These are phyloP conservation scores for Euryodendron excelsum DNA, from an alignment of 148 eudicot species.

Conservation along the genomic window DNA sequence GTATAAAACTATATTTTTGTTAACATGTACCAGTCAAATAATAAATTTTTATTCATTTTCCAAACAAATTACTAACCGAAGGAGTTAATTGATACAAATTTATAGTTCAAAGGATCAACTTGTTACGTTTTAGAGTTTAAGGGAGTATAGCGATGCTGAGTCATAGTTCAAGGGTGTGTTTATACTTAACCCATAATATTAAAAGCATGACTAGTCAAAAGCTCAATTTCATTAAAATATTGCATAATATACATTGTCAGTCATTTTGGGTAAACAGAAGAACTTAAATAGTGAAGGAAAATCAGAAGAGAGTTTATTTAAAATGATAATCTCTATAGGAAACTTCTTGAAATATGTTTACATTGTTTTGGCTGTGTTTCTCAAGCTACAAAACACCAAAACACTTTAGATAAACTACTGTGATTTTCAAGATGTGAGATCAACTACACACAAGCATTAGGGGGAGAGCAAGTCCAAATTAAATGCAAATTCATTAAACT, in stretches of 20 bases:
- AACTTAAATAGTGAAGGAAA: background rate
- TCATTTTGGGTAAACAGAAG: background rate
- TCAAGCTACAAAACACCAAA: background rate
- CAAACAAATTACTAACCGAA: too few species aligned
- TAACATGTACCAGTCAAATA: too few species aligned
- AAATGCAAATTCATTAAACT: background rate
- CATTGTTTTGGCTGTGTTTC: background rate
- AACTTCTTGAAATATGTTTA: background rate
- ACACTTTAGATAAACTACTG: background rate
- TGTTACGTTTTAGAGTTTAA: too few species aligned
- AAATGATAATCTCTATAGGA: background rate
- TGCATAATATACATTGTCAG: background rate
- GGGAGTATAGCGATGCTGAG: too few species aligned
- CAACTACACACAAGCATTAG: background rate
- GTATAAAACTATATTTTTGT: too few species aligned
- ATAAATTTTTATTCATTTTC: too few species aligned
- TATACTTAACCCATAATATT: too few species aligned
- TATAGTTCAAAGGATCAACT: too few species aligned
- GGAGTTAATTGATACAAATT: too few species aligned
- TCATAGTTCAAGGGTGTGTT: too few species aligned
- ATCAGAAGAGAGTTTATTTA: background rate
- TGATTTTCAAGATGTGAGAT: background rate
- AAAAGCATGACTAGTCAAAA: background rate
- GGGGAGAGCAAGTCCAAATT: background rate
- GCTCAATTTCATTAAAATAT: background rate